These are phyloP conservation scores for Camelina hispida DNA, from an alignment of 345 rosid genomes.

Conservation along the genomic window DNA sequence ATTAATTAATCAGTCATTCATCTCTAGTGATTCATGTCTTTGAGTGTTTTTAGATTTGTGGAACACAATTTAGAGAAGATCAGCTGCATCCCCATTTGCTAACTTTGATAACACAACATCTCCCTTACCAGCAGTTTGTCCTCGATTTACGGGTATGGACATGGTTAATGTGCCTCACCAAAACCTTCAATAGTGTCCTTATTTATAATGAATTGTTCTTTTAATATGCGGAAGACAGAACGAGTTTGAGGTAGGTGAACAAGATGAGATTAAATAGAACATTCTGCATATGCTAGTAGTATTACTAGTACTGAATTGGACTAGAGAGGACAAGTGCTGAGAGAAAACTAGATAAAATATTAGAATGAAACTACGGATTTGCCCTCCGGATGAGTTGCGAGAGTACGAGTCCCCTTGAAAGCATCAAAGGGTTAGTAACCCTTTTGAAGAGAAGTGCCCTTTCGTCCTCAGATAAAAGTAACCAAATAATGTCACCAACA, in stretches of 20 bases:
- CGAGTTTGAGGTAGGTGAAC: too few relatives aligned
- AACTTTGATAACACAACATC: conserved; percentile 79
- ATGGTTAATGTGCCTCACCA: background rate
- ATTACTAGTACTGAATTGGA: too few relatives aligned
- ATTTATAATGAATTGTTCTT: background rate
- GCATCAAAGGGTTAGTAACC: conserved; percentile 16
- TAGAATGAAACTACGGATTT: too few relatives aligned
- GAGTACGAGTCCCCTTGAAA: too few relatives aligned
- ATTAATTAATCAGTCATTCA: background rate
- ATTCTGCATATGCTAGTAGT: too few relatives aligned
- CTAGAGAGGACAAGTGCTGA: too few relatives aligned
- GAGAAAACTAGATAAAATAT: too few relatives aligned
- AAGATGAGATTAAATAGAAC: background rate
- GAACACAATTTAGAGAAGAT: conserved; percentile 73
- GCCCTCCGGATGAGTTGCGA: too few relatives aligned
- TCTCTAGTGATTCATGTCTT: conserved; percentile 20
- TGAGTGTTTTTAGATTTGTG: conserved; percentile 57
- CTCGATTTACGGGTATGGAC: too few relatives aligned
- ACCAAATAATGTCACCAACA: background rate
- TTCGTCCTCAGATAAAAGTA: background rate
- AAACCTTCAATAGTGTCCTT: background rate
- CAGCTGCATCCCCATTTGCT: conserved; percentile 88
- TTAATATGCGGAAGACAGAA: background rate
- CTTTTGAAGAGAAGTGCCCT: conserved; percentile 13
- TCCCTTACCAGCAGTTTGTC: too few relatives aligned